Evolutionary conservation across 805 yeast species (phyloP).

Genomic region (Candida boleticola): DNA sequence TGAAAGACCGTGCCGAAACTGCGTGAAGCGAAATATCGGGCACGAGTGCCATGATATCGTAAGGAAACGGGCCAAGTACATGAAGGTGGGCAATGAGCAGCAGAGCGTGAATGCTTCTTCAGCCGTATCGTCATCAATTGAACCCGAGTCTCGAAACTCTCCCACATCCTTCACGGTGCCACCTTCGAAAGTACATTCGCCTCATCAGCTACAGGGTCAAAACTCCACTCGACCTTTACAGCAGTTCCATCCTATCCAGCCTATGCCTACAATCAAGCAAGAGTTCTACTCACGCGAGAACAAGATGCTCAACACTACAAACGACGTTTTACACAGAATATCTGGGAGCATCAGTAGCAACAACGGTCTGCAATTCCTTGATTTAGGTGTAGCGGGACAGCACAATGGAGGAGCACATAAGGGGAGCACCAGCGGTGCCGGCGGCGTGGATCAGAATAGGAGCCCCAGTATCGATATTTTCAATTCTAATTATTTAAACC

Average conservation of each 20-base stretch:
- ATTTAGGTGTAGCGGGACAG: slow-evolving; percentile 14
- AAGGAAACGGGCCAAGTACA: slow-evolving; percentile 49
- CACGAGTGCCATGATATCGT: slow-evolving; percentile 57
- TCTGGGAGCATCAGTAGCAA: neutral
- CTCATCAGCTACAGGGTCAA: neutral
- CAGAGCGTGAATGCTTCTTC: neutral
- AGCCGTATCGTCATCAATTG: slow-evolving; percentile 3
- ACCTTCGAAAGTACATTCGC: neutral
- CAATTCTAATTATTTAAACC: slow-evolving; percentile 47
- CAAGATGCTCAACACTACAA: slow-evolving; percentile 26
- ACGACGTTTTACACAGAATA: slow-evolving; percentile 24
- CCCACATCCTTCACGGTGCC: too few species aligned
- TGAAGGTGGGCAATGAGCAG: slow-evolving; percentile 12
- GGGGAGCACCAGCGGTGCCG: too few species aligned
- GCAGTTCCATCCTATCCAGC: neutral
- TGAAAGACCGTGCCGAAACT: slow-evolving; percentile 69
- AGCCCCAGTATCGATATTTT: slow-evolving; percentile 15
- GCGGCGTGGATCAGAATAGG: too few species aligned
- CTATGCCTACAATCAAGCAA: neutral
- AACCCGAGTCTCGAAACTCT: neutral
- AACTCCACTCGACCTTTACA: too few species aligned
- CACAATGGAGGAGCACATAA: too few species aligned
- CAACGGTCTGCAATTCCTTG: neutral
- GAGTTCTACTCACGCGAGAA: slow-evolving; percentile 7
- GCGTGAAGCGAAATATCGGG: slow-evolving; percentile 58